Evolutionary conservation across 495 filamentous ascomycete genomes (phyloP).

Genomic region (Penicillium salamii): DNA sequence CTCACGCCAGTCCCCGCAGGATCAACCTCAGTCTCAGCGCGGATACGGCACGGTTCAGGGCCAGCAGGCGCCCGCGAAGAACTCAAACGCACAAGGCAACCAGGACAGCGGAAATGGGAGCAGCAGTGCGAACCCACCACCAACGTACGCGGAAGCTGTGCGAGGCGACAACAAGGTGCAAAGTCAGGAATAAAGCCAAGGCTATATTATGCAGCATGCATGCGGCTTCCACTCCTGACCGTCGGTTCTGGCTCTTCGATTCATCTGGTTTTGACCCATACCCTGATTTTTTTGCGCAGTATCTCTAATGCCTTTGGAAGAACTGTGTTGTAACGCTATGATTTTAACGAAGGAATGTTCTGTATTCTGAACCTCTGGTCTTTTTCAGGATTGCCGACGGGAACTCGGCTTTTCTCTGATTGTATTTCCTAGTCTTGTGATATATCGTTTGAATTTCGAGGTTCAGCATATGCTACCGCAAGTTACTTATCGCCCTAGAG

Average conservation of each 20-base stretch:
- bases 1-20: constrained; percentile 41
- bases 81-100: constrained; percentile 12
- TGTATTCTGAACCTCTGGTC: constrained; percentile 5
- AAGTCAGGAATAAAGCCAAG: constrained; percentile 52
- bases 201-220: not conserved
- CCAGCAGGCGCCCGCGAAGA: constrained; percentile 20
- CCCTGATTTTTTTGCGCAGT: not conserved
- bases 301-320: not conserved
- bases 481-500: too few relatives aligned
- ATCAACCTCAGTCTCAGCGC: constrained; percentile 34
- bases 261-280: not conserved
- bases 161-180: constrained; percentile 89
- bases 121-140: constrained; percentile 52
- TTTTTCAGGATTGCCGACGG: too few relatives aligned
- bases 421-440: too few relatives aligned
- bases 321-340: constrained; percentile 9
- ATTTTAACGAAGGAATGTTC: constrained; percentile 13
- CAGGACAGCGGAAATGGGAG: constrained; percentile 21
- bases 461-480: too few relatives aligned
- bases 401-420: too few relatives aligned
- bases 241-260: not conserved
- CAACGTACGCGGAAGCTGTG: constrained; percentile 82
- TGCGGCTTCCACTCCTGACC: not conserved
- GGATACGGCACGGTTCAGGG: constrained; percentile 39
- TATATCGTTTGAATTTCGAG: too few relatives aligned